A percentile compares a stretch with the other conserved stretches of the same genome.
Evolutionary conservation across 2,329 filamentous ascomycete genomes (phyloP).

Genomic region (Sclerotinia sclerotiorum): DNA sequence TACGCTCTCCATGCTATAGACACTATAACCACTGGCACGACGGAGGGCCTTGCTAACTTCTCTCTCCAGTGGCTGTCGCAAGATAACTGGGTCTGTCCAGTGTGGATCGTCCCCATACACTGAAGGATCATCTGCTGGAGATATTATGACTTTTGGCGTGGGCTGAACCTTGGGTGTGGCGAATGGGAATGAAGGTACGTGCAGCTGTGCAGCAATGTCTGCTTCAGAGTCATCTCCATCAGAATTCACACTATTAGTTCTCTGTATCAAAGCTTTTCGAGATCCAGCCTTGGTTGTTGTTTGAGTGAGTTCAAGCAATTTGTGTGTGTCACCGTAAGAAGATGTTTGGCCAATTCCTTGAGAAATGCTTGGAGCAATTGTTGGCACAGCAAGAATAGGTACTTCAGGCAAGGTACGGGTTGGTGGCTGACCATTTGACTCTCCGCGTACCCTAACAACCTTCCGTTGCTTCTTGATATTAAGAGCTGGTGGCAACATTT

Average conservation of each 20-base stretch:
- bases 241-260: not conserved
- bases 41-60: slow-evolving; percentile 39
- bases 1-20: slow-evolving; percentile 33
- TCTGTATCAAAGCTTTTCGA: not conserved
- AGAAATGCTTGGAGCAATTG: slow-evolving; percentile 19
- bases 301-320: slow-evolving; percentile 30
- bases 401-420: slow-evolving; percentile 24
- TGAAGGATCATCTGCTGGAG: slow-evolving; percentile 24
- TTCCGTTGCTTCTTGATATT: slow-evolving; percentile 24
- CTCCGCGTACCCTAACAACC: slow-evolving; percentile 16
- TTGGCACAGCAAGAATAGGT: slow-evolving; percentile 13
- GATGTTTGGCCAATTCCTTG: slow-evolving; percentile 26
- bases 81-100: slow-evolving; percentile 11
- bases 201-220: slow-evolving; percentile 16
- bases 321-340: slow-evolving; percentile 30
- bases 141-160: slow-evolving; percentile 26
- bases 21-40: slow-evolving; percentile 34
- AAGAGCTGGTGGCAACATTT: slow-evolving; percentile 24
- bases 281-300: slow-evolving; percentile 9
- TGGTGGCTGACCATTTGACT: slow-evolving; percentile 23
- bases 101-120: slow-evolving; percentile 21
- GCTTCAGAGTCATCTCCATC: slow-evolving; percentile 16
- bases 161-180: slow-evolving; percentile 11
- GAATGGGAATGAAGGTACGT: slow-evolving; percentile 21
- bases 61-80: slow-evolving; percentile 33